Evolutionary conservation across 495 filamentous ascomycete species (phyloP).

Genomic region (Apodospora peruviana): DNA sequence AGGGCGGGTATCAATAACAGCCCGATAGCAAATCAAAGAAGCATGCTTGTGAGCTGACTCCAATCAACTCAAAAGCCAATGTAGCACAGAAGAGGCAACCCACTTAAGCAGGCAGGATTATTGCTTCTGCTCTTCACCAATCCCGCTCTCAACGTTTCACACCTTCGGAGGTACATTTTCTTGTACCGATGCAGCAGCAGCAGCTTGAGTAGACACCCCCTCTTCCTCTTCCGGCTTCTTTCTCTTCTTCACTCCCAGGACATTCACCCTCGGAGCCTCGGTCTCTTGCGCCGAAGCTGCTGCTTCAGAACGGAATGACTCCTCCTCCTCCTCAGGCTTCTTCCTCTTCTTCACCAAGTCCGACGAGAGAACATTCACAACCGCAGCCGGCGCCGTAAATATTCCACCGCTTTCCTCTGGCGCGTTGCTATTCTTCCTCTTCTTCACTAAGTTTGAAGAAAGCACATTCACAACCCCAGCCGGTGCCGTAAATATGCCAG

Average conservation of each 20-base stretch:
- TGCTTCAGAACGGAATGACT: too few relatives aligned
- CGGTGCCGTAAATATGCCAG: background rate
- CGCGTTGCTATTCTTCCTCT: background rate
- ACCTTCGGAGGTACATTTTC: too few relatives aligned
- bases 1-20: too few relatives aligned
- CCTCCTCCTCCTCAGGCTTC: slow-evolving; percentile 4
- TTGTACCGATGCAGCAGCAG: too few relatives aligned
- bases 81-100: too few relatives aligned
- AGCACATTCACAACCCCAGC: slow-evolving; percentile 3
- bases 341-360: slow-evolving; percentile 8
- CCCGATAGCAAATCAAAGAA: too few relatives aligned
- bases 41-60: too few relatives aligned
- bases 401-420: background rate
- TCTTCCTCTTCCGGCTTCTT: slow-evolving; percentile 5
- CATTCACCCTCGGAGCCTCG: slow-evolving; percentile 10
- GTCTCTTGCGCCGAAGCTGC: background rate
- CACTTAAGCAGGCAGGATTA: too few relatives aligned
- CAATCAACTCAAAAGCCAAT: too few relatives aligned
- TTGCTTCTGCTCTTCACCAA: too few relatives aligned
- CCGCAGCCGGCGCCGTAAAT: background rate
- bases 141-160: too few relatives aligned
- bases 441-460: background rate
- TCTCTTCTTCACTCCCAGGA: slow-evolving; percentile 21
- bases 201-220: too few relatives aligned
- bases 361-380: slow-evolving; percentile 4